phyloP scores from a whole-genome alignment of 305 asterid species.

The Fraxinus xanthoxyloides region DNA sequence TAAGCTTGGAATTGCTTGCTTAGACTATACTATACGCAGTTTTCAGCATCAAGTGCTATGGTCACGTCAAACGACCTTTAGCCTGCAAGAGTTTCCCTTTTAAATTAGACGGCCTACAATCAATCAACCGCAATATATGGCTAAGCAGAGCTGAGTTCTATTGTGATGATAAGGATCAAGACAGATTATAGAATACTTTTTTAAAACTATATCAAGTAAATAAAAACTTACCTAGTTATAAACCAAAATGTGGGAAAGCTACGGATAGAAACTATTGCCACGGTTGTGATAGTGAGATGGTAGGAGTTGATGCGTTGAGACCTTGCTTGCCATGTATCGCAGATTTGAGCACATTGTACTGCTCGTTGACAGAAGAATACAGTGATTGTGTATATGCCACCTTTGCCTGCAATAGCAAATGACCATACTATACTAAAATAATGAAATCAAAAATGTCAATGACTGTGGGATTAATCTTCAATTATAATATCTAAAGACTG shows the following conservation, averaged over 20 bases:
- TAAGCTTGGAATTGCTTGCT: constrained; percentile 1
- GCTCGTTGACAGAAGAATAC: constrained; percentile 61
- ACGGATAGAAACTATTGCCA: constrained; percentile 48
- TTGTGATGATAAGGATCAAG: not conserved
- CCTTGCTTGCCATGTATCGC: constrained; percentile 82
- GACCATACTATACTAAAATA: not conserved
- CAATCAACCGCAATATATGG: not conserved
- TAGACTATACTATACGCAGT: not conserved
- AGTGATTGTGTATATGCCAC: constrained; percentile 45
- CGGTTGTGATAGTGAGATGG: constrained; percentile 66
- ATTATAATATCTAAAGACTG: not conserved
- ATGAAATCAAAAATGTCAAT: not conserved
- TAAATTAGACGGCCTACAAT: not conserved
- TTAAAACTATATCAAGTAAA: not conserved
- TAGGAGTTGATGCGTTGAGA: constrained; percentile 60
- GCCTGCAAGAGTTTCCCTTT: not conserved
- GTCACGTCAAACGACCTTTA: not conserved
- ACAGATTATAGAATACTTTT: not conserved
- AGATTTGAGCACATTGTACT: constrained; percentile 62
- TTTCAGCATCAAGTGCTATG: not conserved
- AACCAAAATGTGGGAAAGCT: constrained; percentile 14
- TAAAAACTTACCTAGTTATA: constrained; percentile 33
- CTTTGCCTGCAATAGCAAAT: constrained; percentile 56
- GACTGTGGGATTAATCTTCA: not conserved
- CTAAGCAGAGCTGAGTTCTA: not conserved